A percentile compares a stretch with the other conserved stretches of the same genome.
phyloP scores from a whole-genome alignment of 2,329 filamentous ascomycete genomes.

The Lecanoromycetidae sp. region DNA sequence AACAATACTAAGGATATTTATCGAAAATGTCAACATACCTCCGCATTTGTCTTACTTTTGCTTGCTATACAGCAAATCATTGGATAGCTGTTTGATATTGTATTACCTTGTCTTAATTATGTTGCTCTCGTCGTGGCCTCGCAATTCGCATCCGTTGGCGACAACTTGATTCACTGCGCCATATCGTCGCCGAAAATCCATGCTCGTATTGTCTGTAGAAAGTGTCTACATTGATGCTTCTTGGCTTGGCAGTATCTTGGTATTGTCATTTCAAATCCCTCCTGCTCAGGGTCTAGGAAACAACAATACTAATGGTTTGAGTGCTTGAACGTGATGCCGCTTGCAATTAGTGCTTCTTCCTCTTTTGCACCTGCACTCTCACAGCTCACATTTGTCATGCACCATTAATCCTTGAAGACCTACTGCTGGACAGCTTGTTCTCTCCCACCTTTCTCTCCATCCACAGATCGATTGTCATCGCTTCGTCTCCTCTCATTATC shows the following conservation, averaged over 20 bases:
- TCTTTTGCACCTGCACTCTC: neutral
- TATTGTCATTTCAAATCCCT: slow-evolving; percentile 3
- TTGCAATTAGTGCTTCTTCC: neutral
- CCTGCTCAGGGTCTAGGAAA: neutral
- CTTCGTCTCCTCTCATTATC: neutral
- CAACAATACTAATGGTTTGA: neutral
- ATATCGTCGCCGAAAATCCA: too few species aligned
- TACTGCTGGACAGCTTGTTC: neutral
- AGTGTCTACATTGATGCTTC: neutral
- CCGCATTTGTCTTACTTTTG: too few species aligned
- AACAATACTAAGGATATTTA: slow-evolving; percentile 14
- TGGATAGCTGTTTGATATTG: too few species aligned
- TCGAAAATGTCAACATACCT: too few species aligned
- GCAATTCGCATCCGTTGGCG: too few species aligned
- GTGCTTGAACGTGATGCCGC: neutral
- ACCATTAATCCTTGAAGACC: neutral
- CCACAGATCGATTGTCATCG: too few species aligned
- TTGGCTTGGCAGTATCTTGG: neutral
- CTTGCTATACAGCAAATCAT: too few species aligned
- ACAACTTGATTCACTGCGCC: too few species aligned
- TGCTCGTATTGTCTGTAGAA: neutral
- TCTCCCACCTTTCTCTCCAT: neutral
- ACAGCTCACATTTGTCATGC: neutral
- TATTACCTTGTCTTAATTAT: too few species aligned
- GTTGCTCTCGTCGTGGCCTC: too few species aligned